Base-by-base conservation (phyloP, 306 rosid genomes). In the Purshia tridentata region DNA sequence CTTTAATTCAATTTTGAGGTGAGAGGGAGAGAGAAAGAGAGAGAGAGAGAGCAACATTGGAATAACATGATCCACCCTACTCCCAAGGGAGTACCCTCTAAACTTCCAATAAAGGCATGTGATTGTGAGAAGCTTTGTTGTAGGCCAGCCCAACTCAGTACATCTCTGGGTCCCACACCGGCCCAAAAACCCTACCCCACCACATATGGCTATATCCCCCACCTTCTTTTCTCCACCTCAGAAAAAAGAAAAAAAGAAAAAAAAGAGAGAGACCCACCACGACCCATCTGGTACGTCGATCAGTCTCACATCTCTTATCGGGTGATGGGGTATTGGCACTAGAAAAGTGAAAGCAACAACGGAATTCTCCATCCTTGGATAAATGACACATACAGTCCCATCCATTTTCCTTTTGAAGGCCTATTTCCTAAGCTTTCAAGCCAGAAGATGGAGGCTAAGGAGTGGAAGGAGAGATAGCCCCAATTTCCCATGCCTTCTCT, bases 21-120 rank as follows among this genome's bases (percentile, higher is more conserved):
- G 69, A 66, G 64, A 3, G 46, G 9, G 4, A 46, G 4, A 44
- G 19, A 20, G 47, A 47, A 9, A 46, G 42, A 14, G 42, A 22
- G 67, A 22, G 16, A 60, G n/a, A 6, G 8, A 42, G 76, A 80
- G 80, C 70, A 85, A 77, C 87, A 81, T 83, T 48, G 77, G 82
- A 87, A 82, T 74, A 78, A 86, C 89, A 90, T 86, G 93, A 80
- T 75, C 77, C 89, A 81, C 81, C 80, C 79, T 78, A 76, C 76
- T 72, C 69, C 76, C 83, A 45, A 77, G 74, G 75, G 87, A 79
- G 75, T 60, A 52, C 29, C 81, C 74, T 78, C 85, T 63, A 80
- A 82, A 72, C 76, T 78, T 84, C 77, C 50, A 75, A 76, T 79
- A 75, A 80, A 76, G 83, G 84, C 62, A 81, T 83, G 85, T 78